These are phyloP conservation scores for Fusarium pseudoanthophilum DNA, from an alignment of 2,329 filamentous ascomycete species.

Conservation along the genomic window DNA sequence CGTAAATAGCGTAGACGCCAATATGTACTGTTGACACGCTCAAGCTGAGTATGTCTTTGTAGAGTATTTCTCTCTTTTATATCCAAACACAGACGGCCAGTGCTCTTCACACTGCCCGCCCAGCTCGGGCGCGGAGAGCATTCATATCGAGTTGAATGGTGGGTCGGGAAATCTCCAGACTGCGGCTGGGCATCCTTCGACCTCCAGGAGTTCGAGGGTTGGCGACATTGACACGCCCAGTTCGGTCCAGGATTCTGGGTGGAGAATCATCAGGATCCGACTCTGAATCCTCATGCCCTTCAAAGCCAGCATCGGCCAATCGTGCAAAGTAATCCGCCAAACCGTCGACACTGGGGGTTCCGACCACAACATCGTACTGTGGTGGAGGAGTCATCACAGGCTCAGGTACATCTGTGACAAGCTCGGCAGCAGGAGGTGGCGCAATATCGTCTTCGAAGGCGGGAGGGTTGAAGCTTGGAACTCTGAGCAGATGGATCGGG, in stretches of 20 bases:
- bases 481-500: conserved; percentile 85
- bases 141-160: conserved; percentile 44
- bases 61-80: conserved; percentile 8
- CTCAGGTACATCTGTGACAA: conserved; percentile 35
- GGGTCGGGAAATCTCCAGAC: conserved; percentile 63
- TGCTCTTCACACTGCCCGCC: conserved; percentile 41
- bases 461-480: conserved; percentile 88
- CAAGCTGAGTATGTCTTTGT: not conserved
- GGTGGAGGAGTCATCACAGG: conserved; percentile 81
- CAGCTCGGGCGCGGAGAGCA: conserved; percentile 39
- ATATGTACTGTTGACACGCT: conserved; percentile 6
- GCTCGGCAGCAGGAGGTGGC: conserved; percentile 49
- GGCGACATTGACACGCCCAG: conserved; percentile 66
- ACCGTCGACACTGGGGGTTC: conserved; percentile 72
- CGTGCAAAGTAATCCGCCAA: conserved; percentile 90
- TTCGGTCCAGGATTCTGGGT: conserved; percentile 60
- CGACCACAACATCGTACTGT: conserved; percentile 82
- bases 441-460: conserved; percentile 80
- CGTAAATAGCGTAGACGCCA: conserved; percentile 23
- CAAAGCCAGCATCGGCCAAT: conserved; percentile 75
- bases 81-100: conserved; percentile 37
- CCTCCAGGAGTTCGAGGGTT: conserved; percentile 67
- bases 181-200: conserved; percentile 64
- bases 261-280: conserved; percentile 58
- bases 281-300: conserved; percentile 53